Evolutionary conservation across 1,284 basidiomycete species (phyloP).

Genomic region (Ceratobasidium sp.): DNA sequence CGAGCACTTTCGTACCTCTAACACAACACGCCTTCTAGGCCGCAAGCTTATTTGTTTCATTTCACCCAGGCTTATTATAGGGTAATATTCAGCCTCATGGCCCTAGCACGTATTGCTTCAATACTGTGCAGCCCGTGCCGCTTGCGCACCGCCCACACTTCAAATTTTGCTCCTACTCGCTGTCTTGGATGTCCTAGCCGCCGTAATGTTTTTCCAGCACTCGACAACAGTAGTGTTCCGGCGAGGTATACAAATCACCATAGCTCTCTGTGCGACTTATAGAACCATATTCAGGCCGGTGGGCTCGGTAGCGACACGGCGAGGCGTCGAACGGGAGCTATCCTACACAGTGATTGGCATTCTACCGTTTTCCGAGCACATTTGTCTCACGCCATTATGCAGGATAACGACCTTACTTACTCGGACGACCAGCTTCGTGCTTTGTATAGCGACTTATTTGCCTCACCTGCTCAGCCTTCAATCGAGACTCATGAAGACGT

Average conservation of each 20-base stretch:
- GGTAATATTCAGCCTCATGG: not conserved
- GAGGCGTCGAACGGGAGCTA: not conserved
- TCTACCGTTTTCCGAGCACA: not conserved
- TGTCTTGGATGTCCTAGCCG: conserved; percentile 12
- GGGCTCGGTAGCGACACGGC: conserved; percentile 2
- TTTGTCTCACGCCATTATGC: not conserved
- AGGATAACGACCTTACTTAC: conserved; percentile 6
- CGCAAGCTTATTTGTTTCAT: not conserved
- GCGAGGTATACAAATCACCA: not conserved
- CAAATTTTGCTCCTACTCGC: not conserved
- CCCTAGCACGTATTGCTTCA: not conserved
- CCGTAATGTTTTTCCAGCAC: too few species aligned
- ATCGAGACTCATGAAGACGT: not conserved
- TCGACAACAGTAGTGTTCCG: not conserved
- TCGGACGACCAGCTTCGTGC: conserved; percentile 31
- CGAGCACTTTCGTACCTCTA: too few species aligned
- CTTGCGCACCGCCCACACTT: conserved; percentile 14
- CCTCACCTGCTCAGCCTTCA: conserved; percentile 1
- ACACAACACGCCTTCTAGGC: too few species aligned
- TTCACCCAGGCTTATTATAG: not conserved
- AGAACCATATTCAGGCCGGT: not conserved
- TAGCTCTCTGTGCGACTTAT: not conserved
- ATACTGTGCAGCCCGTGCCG: conserved; percentile 31
- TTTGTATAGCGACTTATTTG: conserved; percentile 31
- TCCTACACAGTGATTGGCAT: not conserved